These are phyloP conservation scores for Phanerochaete carnosa DNA, from an alignment of 768 basidiomycete species.

Conservation along the genomic window DNA sequence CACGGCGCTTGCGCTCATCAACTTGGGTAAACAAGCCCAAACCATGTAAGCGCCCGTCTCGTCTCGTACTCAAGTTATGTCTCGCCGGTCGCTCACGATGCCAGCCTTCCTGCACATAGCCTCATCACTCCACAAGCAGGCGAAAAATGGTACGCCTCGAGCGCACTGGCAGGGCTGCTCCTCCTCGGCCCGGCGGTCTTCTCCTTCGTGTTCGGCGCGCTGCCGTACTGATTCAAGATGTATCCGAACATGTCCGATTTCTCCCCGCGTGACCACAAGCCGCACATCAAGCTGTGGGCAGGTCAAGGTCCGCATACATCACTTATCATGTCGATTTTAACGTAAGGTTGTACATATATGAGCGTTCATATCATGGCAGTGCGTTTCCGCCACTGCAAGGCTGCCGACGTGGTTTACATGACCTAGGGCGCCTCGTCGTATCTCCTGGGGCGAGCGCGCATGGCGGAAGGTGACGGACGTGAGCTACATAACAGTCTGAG, in stretches of 20 bases:
- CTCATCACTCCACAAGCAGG: slow-evolving; percentile 38
- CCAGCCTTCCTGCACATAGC: slow-evolving; percentile 32
- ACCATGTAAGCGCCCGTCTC: slow-evolving; percentile 31
- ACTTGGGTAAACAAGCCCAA: slow-evolving; percentile 35
- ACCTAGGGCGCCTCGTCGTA: too few species aligned
- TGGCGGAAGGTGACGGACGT: too few species aligned
- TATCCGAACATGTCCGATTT: slow-evolving; percentile 42
- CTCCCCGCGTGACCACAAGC: too few species aligned
- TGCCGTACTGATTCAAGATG: slow-evolving; percentile 49
- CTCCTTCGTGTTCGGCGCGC: slow-evolving; percentile 40
- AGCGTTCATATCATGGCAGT: too few species aligned
- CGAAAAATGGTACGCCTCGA: slow-evolving; percentile 41
- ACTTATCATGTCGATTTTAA: too few species aligned
- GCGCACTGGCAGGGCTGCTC: slow-evolving; percentile 35
- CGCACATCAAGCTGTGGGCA: too few species aligned
- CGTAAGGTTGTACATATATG: too few species aligned
- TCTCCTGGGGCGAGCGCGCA: too few species aligned
- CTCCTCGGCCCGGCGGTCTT: slow-evolving; percentile 45
- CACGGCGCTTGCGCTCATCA: slow-evolving; percentile 43
- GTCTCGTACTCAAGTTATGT: neutral
- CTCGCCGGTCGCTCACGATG: neutral
- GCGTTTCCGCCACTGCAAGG: too few species aligned
- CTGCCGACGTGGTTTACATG: too few species aligned
- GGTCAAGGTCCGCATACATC: too few species aligned
- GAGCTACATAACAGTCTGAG: too few species aligned